A percentile compares a stretch with the other conserved stretches of the same genome.
These are phyloP conservation scores for Pestalotiopsis sp. DNA, from an alignment of 2,329 filamentous ascomycete genomes.

Conservation along the genomic window DNA sequence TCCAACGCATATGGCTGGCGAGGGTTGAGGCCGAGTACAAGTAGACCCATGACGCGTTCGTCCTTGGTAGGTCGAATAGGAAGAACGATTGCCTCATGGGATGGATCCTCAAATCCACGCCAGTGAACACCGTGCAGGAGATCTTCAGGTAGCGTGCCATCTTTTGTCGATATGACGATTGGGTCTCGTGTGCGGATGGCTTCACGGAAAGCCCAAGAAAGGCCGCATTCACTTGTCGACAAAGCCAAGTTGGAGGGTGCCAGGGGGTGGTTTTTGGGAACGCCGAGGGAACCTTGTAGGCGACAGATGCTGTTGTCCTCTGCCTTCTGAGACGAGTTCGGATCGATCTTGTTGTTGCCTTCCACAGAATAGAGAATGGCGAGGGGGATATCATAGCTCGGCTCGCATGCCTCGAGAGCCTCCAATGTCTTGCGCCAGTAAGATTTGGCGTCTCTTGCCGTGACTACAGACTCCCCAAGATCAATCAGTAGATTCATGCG, in stretches of 20 bases:
- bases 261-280: slow-evolving; percentile 44
- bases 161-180: slow-evolving; percentile 40
- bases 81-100: slow-evolving; percentile 66
- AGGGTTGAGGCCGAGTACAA: slow-evolving; percentile 72
- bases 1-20: slow-evolving; percentile 73
- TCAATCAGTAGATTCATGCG: slow-evolving; percentile 51
- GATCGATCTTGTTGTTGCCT: slow-evolving; percentile 31
- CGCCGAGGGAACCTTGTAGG: slow-evolving; percentile 47
- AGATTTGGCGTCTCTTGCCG: slow-evolving; percentile 44
- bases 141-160: slow-evolving; percentile 57
- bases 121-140: slow-evolving; percentile 61
- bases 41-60: slow-evolving; percentile 66
- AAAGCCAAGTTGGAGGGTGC: slow-evolving; percentile 40
- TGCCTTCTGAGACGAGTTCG: slow-evolving; percentile 10
- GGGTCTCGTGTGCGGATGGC: slow-evolving; percentile 40
- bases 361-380: slow-evolving; percentile 54
- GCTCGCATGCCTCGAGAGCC: slow-evolving; percentile 43
- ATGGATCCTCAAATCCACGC: slow-evolving; percentile 67
- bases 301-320: slow-evolving; percentile 36
- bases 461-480: slow-evolving; percentile 46
- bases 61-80: slow-evolving; percentile 69
- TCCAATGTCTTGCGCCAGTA: slow-evolving; percentile 50
- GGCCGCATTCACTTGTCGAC: slow-evolving; percentile 35
- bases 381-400: slow-evolving; percentile 50
- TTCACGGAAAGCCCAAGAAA: slow-evolving; percentile 40